phyloP scores from a whole-genome alignment of 2,329 filamentous ascomycete genomes.

The Fusarium longipes region DNA sequence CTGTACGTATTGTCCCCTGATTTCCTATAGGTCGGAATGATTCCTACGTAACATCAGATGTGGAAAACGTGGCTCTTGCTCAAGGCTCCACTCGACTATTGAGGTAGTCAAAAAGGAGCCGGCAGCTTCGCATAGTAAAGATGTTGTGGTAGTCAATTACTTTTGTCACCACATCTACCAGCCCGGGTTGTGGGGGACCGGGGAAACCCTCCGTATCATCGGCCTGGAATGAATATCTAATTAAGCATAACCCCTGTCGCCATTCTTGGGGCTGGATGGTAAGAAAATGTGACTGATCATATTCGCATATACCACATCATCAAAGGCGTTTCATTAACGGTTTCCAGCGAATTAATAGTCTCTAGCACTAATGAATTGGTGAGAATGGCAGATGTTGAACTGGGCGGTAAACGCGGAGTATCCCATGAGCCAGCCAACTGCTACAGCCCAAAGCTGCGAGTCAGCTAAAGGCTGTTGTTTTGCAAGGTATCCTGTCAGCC shows the following conservation, averaged over 20 bases:
- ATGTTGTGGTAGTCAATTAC: not conserved
- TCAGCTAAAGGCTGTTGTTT: too few species aligned
- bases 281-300: not conserved
- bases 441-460: not conserved
- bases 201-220: not conserved
- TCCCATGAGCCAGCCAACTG: not conserved
- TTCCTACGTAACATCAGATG: not conserved
- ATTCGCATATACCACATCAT: not conserved
- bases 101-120: not conserved
- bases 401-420: too few species aligned
- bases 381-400: not conserved
- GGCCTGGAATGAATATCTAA: not conserved
- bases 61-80: too few species aligned
- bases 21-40: too few species aligned
- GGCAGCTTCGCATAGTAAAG: not conserved
- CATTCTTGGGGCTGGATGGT: not conserved
- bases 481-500: too few species aligned
- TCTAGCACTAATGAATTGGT: not conserved
- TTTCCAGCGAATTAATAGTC: not conserved
- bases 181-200: not conserved
- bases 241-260: constrained; percentile 2
- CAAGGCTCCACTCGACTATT: too few species aligned
- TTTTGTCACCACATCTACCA: not conserved
- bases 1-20: too few species aligned
- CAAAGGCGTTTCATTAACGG: not conserved